Conservation (phyloP, 805 yeast species). For the Pichia nakasei region DNA sequence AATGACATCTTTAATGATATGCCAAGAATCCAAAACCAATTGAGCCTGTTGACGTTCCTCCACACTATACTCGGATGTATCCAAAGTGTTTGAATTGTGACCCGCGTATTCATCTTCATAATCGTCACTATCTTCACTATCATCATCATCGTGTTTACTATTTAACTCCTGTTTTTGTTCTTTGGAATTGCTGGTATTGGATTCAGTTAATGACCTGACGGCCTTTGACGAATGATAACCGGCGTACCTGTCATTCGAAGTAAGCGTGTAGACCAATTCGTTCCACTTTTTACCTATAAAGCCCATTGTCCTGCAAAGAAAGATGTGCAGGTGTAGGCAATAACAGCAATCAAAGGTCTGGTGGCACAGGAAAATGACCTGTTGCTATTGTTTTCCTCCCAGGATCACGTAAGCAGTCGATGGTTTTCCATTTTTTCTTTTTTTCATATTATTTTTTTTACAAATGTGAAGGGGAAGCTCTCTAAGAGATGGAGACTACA, state of each 20-base stretch:
- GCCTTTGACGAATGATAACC: slow-evolving; percentile 38
- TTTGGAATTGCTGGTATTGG: slow-evolving; percentile 20
- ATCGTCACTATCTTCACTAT: background rate
- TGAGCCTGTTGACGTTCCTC: slow-evolving; percentile 10
- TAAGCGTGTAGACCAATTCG: slow-evolving; percentile 54
- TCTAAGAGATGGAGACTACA: too few relatives aligned
- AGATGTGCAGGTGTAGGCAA: background rate
- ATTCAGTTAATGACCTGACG: slow-evolving; percentile 6
- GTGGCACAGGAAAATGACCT: too few relatives aligned
- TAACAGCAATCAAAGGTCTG: too few relatives aligned
- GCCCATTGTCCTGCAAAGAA: slow-evolving; percentile 2
- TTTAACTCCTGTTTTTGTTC: slow-evolving; percentile 19
- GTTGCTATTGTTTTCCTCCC: too few relatives aligned
- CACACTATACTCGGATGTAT: slow-evolving; percentile 1
- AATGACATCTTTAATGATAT: slow-evolving; percentile 69
- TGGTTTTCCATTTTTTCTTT: too few relatives aligned
- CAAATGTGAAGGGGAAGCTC: too few relatives aligned
- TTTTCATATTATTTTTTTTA: too few relatives aligned
- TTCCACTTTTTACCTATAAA: slow-evolving; percentile 34
- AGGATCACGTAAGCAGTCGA: too few relatives aligned
- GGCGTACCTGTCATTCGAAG: slow-evolving; percentile 63
- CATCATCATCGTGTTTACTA: background rate
- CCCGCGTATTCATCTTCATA: background rate
- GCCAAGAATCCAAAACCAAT: slow-evolving; percentile 8
- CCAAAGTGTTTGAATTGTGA: background rate